Base-by-base conservation (phyloP, 139 green algal genomes). In the Pseudopediastrum boryanum region DNA sequence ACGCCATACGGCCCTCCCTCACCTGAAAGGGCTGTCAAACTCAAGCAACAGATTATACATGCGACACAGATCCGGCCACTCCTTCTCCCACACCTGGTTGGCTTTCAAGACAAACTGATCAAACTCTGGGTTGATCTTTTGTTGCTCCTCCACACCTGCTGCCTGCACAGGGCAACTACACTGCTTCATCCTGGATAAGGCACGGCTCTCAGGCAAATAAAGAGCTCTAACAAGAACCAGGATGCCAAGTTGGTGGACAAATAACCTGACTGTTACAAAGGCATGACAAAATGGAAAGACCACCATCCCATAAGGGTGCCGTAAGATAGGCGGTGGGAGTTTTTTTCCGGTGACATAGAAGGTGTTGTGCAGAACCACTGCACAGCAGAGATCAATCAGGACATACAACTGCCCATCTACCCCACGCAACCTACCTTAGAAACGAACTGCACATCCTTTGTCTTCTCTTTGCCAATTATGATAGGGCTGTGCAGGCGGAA, bases 391-490 rank as follows among this genome's bases (percentile, higher is more conserved):
- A n/a, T n/a, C n/a, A n/a, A n/a, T n/a, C n/a, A n/a, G n/a, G n/a
- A n/a, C n/a, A n/a, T n/a, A n/a, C n/a, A 27, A 12, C 54, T 46
- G n/a, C n/a, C n/a, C 36, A 8, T 16, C 67, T 16, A 46, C 27
- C 43, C 35, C 10, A 0, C 38, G n/a, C 4, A 31, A 21, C 77
- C 2, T 48, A 89, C 84, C 79, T 99, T 94, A 1, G 88, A 84
- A 87, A 97, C 99, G 81, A 99, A 96, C 86, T 99, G 96, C 66
- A 99, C 92, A 81, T 99, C 95, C 75, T 90, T 87, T 46, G 92
- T 96, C 91, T 99, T 99, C 89, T 99, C 99, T 89, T 98, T 99
- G 79, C 93, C 94, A 10, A 98, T 89, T 96, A 99, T 99, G 89
- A 99, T 99, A 62, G 96, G 95, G 88, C 99, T 92, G 81, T 92